These are phyloP conservation scores for Cryphonectria carpinicola DNA, from an alignment of 2,329 filamentous ascomycete genomes.

Conservation along the genomic window DNA sequence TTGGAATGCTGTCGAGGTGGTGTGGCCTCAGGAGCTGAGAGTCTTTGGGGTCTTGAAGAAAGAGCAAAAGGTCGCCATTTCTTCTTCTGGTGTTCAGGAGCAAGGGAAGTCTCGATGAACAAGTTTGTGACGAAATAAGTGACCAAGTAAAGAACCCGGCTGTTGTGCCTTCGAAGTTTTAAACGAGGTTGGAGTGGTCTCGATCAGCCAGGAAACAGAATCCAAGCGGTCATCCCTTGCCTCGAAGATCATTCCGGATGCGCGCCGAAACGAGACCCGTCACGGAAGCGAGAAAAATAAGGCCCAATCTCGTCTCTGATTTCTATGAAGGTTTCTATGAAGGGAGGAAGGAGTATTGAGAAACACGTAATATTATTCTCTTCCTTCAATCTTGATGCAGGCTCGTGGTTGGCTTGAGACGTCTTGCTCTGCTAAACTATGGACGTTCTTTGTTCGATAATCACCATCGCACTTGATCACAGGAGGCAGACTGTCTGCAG, in stretches of 20 bases:
- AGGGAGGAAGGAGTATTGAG: neutral
- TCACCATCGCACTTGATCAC: neutral
- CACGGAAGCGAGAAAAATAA: neutral
- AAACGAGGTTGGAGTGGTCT: conserved; percentile 7
- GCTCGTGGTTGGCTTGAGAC: neutral
- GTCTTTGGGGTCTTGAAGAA: neutral
- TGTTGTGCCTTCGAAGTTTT: neutral
- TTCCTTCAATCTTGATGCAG: neutral
- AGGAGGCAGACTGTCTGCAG: conserved; percentile 2
- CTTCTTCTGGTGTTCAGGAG: neutral
- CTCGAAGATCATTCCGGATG: neutral
- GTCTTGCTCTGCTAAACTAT: neutral
- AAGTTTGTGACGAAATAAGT: neutral
- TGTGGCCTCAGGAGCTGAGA: neutral
- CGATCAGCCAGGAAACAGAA: neutral
- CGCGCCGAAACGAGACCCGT: neutral
- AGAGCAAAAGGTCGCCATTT: neutral
- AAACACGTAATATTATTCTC: neutral
- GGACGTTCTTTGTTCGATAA: too few relatives aligned
- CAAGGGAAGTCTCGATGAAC: neutral
- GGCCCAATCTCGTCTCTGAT: neutral
- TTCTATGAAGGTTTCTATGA: neutral
- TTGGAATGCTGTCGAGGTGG: neutral
- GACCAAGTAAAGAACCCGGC: neutral
- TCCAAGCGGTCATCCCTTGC: conserved; percentile 1